Evolutionary conservation across 129 eudicot species (phyloP).

Genomic region (Mikania micrantha): DNA sequence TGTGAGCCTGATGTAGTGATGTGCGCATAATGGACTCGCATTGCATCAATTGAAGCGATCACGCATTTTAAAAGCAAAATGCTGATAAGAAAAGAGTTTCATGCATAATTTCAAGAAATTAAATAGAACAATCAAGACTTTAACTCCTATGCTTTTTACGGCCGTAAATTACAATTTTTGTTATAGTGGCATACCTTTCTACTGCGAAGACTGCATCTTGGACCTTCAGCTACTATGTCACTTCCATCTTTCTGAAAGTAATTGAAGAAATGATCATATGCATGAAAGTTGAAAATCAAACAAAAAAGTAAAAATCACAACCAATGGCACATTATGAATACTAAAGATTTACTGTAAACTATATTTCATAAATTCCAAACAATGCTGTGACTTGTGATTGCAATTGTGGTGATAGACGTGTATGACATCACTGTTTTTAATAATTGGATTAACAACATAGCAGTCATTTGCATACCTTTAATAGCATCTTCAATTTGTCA

Average conservation of each 20-base stretch:
- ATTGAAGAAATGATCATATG: constrained; percentile 13
- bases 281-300: background rate
- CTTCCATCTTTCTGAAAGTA: constrained; percentile 80
- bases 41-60: too few relatives aligned
- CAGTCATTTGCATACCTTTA: constrained; percentile 48
- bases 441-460: background rate
- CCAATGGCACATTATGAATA: background rate
- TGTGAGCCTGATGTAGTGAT: too few relatives aligned
- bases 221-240: constrained; percentile 91
- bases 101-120: background rate
- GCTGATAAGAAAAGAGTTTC: background rate
- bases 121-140: constrained; percentile 2
- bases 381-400: background rate
- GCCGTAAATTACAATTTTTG: background rate
- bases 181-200: constrained; percentile 51
- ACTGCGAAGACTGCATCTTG: constrained; percentile 98
- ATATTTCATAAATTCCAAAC: background rate
- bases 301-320: background rate
- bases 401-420: background rate
- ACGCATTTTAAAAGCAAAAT: too few relatives aligned
- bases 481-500: constrained; percentile 65
- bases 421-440: background rate
- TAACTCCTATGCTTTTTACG: background rate
- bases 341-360: background rate
- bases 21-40: too few relatives aligned